These are phyloP conservation scores for Aspergillus leporis DNA, from an alignment of 495 filamentous ascomycete species.

Conservation along the genomic window DNA sequence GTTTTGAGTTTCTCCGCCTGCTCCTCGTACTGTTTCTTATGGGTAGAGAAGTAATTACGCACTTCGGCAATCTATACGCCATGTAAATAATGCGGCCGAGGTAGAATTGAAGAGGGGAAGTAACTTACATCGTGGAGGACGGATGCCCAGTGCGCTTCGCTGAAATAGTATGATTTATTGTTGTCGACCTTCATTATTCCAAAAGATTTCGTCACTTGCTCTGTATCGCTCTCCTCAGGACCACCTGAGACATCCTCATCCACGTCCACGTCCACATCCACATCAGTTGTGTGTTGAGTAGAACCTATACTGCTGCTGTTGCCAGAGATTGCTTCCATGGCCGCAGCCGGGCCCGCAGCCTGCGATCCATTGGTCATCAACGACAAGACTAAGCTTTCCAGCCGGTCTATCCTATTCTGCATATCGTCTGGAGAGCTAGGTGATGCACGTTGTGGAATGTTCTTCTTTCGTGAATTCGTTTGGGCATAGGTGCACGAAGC, in stretches of 20 bases:
- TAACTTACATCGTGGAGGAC: constrained; percentile 73
- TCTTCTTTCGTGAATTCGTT: constrained; percentile 74
- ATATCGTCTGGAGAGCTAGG: constrained; percentile 84
- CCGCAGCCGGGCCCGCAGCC: constrained; percentile 62
- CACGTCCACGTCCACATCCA: constrained; percentile 63
- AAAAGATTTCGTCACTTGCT: constrained; percentile 81
- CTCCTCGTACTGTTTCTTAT: constrained; percentile 68
- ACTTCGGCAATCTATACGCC: constrained; percentile 81
- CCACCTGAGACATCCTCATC: constrained; percentile 52
- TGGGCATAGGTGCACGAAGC: constrained; percentile 88
- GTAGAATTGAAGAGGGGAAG: constrained; percentile 12
- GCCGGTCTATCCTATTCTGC: constrained; percentile 96
- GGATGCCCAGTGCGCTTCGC: constrained; percentile 87
- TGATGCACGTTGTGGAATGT: constrained; percentile 56
- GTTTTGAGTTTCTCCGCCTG: constrained; percentile 64
- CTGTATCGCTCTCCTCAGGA: constrained; percentile 79
- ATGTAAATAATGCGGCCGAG: constrained; percentile 12
- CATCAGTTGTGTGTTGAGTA: constrained; percentile 45
- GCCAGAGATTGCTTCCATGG: constrained; percentile 62
- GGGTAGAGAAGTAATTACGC: constrained; percentile 77
- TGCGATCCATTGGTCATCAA: constrained; percentile 90
- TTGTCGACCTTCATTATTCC: constrained; percentile 87
- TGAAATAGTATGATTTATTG: constrained; percentile 82
- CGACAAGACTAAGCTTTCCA: constrained; percentile 92
- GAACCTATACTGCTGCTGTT: constrained; percentile 59